phyloP scores from a whole-genome alignment of 192 early-diverging fungal genomes.

The Coemansia sp. region DNA sequence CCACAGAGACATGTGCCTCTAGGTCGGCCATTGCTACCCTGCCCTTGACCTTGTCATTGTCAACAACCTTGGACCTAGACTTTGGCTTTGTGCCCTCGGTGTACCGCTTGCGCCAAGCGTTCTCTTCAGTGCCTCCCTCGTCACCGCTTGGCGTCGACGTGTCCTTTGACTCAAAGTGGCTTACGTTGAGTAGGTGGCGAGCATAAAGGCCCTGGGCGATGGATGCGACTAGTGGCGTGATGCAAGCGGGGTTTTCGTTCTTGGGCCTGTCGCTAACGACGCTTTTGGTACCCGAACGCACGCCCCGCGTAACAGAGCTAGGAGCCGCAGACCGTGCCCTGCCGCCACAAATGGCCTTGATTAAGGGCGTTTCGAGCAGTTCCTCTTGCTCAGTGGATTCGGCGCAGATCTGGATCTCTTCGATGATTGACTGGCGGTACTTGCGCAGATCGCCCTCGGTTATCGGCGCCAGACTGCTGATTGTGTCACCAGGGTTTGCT shows the following conservation, averaged over 20 bases:
- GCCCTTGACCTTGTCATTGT: constrained; percentile 34
- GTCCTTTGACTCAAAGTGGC: constrained; percentile 18
- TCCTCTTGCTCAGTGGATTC: constrained; percentile 21
- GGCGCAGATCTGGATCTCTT: constrained; percentile 44
- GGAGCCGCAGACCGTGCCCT: constrained; percentile 1
- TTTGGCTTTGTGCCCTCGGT: constrained; percentile 20
- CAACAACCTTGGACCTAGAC: background rate
- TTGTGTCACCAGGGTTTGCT: constrained; percentile 19
- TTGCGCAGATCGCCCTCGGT: constrained; percentile 32
- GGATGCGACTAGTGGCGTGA: constrained; percentile 48
- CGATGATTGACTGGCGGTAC: constrained; percentile 35
- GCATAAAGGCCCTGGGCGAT: constrained; percentile 55
- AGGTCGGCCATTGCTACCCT: constrained; percentile 34
- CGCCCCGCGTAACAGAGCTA: constrained; percentile 12
- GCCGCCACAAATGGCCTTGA: constrained; percentile 31
- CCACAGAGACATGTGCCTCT: constrained; percentile 10
- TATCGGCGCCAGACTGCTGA: constrained; percentile 27
- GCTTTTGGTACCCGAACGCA: constrained; percentile 10
- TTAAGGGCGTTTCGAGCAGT: constrained; percentile 34
- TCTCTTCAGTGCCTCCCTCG: background rate
- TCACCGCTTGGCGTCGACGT: background rate
- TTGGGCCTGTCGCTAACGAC: constrained; percentile 26
- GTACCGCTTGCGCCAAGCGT: constrained; percentile 37
- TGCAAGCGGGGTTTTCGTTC: constrained; percentile 47
- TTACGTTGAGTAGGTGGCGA: constrained; percentile 44